Conservation (phyloP, 2,329 filamentous ascomycete species). For the Iodosphaeria phyllophila region DNA sequence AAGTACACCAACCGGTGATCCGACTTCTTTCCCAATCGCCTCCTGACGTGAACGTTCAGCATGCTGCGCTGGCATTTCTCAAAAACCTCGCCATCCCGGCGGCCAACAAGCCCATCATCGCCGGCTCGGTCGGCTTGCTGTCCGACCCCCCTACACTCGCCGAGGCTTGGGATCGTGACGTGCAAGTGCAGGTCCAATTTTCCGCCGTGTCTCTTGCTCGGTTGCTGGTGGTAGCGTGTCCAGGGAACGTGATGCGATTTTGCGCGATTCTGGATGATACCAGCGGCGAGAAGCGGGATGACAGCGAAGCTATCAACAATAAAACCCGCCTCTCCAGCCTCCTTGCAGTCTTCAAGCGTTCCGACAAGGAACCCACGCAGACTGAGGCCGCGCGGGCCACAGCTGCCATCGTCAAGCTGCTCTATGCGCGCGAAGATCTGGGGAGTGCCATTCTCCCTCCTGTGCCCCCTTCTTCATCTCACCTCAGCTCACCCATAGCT, state of each 20-base stretch:
- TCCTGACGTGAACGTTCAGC: constrained; percentile 35
- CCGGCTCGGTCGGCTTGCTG: constrained; percentile 25
- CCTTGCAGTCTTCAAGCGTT: constrained; percentile 20
- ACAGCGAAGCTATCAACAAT: constrained; percentile 5
- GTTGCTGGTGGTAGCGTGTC: constrained; percentile 33
- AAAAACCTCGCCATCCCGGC: constrained; percentile 44
- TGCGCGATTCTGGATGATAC: constrained; percentile 21
- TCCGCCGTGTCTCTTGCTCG: constrained; percentile 37
- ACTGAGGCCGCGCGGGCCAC: constrained; percentile 39
- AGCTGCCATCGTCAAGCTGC: constrained; percentile 30
- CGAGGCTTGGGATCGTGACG: constrained; percentile 32
- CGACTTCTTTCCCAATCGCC: no score
- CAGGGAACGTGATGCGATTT: constrained; percentile 30
- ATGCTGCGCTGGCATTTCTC: constrained; percentile 38
- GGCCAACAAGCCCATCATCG: constrained; percentile 32
- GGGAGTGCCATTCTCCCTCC: neutral
- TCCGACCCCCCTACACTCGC: constrained; percentile 26
- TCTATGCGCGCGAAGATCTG: constrained; percentile 21
- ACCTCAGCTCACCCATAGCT: constrained; percentile 6
- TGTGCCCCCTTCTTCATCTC: neutral
- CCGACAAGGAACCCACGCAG: constrained; percentile 33
- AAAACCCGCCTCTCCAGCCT: constrained; percentile 18
- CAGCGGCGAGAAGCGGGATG: constrained; percentile 5
- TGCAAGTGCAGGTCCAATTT: constrained; percentile 38
- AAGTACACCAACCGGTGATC: constrained; percentile 19